Percentiles rank a stretch among this genome's conserved stretches.
Evolutionary conservation across 2,329 filamentous ascomycete species (phyloP).

Genomic region (Trematosphaeria pertusa): DNA sequence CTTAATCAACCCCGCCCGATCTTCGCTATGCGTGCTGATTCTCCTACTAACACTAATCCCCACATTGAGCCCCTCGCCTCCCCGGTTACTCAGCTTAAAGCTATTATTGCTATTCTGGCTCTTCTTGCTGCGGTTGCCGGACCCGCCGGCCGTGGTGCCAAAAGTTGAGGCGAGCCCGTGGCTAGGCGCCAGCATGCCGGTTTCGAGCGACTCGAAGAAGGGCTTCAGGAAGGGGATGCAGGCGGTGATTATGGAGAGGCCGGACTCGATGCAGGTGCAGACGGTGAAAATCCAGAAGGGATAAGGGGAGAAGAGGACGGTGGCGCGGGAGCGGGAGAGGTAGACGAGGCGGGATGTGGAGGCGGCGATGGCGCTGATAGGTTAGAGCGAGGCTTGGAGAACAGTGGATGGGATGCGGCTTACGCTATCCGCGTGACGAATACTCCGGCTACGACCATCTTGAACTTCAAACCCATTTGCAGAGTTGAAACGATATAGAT

Average conservation of each 20-base stretch:
- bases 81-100: not conserved
- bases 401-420: not conserved
- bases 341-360: constrained; percentile 1
- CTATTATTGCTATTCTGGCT: constrained; percentile 5
- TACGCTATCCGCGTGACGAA: constrained; percentile 9
- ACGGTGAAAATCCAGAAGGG: constrained; percentile 7
- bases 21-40: constrained; percentile 6
- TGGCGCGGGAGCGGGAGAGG: not conserved
- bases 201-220: constrained; percentile 11
- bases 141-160: not conserved
- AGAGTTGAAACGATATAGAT: constrained; percentile 7
- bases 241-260: constrained; percentile 8
- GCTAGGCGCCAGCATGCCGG: constrained; percentile 8
- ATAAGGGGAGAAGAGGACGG: not conserved
- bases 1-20: constrained; percentile 1
- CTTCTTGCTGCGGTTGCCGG: constrained; percentile 4
- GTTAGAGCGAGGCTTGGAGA: not conserved
- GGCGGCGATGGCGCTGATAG: constrained; percentile 7
- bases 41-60: constrained; percentile 8
- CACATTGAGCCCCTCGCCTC: not conserved
- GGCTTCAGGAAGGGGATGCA: constrained; percentile 12
- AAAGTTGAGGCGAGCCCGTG: constrained; percentile 1
- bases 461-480: constrained; percentile 7
- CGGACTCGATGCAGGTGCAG: constrained; percentile 4
- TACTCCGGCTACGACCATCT: constrained; percentile 7